phyloP scores from a whole-genome alignment of 2,329 filamentous ascomycete genomes.

The Rhytidhysteron rufulum region DNA sequence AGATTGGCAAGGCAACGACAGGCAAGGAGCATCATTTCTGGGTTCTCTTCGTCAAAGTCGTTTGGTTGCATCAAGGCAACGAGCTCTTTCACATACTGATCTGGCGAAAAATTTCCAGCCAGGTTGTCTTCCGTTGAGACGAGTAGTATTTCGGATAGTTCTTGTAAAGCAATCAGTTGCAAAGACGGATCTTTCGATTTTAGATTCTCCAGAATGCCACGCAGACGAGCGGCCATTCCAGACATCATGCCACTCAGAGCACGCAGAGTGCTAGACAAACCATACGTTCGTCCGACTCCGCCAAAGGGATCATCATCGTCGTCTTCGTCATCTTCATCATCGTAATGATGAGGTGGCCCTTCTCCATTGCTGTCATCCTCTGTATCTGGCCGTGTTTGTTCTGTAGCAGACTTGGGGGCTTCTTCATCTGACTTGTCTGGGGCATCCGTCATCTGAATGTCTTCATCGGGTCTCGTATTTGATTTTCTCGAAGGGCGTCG shows the following conservation, averaged over 20 bases:
- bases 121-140: conserved; percentile 97
- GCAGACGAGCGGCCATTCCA: conserved; percentile 72
- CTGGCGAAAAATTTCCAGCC: conserved; percentile 89
- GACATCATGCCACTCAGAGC: conserved; percentile 91
- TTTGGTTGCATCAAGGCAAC: conserved; percentile 88
- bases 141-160: conserved; percentile 86
- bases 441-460: conserved; percentile 70
- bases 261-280: conserved; percentile 75
- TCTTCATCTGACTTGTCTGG: conserved; percentile 55
- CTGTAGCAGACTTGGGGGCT: conserved; percentile 19
- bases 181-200: conserved; percentile 79
- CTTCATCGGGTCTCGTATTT: conserved; percentile 51
- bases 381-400: conserved; percentile 31
- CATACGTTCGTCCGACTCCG: conserved; percentile 61
- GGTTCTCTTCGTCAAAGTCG: conserved; percentile 83
- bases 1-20: conserved; percentile 94
- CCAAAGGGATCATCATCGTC: conserved; percentile 53
- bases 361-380: conserved; percentile 63
- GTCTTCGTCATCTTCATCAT: conserved; percentile 52
- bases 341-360: conserved; percentile 52
- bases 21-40: conserved; percentile 94
- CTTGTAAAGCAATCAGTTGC: conserved; percentile 88
- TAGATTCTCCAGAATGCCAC: conserved; percentile 58
- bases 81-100: conserved; percentile 92
- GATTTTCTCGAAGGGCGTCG: conserved; percentile 29